These are phyloP conservation scores for Pleodorina starrii DNA, from an alignment of 139 green algal species.

Conservation along the genomic window DNA sequence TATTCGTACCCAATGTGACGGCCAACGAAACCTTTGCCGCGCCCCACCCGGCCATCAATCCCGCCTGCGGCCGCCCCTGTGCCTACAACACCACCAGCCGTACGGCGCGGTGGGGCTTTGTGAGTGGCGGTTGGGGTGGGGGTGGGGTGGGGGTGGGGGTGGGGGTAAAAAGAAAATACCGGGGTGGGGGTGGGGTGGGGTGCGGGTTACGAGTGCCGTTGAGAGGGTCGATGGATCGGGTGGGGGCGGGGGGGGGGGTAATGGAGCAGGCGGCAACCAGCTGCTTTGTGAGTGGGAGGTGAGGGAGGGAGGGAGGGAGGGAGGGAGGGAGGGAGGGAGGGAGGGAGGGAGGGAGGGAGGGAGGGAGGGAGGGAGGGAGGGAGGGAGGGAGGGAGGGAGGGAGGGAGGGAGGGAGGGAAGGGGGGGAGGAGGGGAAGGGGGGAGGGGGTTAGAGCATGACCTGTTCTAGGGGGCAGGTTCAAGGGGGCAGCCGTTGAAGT, in stretches of 20 bases:
- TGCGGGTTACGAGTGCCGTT: no score
- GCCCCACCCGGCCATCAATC: neutral
- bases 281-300: no score
- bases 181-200: neutral
- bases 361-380: no score
- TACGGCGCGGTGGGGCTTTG: conserved; percentile 36
- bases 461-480: no score
- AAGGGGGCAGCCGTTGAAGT: no score
- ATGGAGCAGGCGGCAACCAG: neutral
- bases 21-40: neutral
- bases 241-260: neutral
- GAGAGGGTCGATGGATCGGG: neutral
- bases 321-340: no score
- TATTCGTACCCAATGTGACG: neutral
- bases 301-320: neutral
- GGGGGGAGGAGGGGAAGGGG: no score
- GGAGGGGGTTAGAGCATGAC: no score
- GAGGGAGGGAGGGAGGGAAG: no score
- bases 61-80: neutral
- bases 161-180: neutral
- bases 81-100: conserved; percentile 26
- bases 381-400: no score
- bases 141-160: neutral
- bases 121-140: neutral
- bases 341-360: no score